phyloP scores from a whole-genome alignment of 2,329 filamentous ascomycete genomes.

The Cladosporium sp. region DNA sequence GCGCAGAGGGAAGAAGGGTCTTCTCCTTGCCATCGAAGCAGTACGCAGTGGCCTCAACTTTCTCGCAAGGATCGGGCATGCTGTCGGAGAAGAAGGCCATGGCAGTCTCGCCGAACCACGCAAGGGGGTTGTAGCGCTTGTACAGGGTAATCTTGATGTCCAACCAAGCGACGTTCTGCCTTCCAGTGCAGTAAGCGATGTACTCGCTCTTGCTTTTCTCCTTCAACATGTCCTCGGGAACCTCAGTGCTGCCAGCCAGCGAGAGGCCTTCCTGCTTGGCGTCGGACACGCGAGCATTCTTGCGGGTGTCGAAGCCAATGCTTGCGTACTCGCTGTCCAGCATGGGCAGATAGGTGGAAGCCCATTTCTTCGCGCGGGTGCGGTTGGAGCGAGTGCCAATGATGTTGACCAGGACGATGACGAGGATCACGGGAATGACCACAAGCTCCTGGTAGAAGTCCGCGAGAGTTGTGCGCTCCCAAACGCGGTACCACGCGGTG shows the following conservation, averaged over 20 bases:
- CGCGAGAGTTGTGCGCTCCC: constrained; percentile 79
- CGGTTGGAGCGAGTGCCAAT: constrained; percentile 80
- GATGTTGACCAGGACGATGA: constrained; percentile 77
- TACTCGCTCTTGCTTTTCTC: constrained; percentile 89
- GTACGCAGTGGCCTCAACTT: constrained; percentile 74
- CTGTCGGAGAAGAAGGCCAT: constrained; percentile 79
- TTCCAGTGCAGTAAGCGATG: constrained; percentile 81
- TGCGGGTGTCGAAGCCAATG: constrained; percentile 70
- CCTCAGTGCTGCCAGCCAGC: constrained; percentile 41
- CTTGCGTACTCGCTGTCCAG: constrained; percentile 81
- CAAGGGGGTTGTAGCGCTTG: constrained; percentile 83
- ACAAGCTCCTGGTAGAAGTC: constrained; percentile 89
- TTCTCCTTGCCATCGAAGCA: constrained; percentile 91
- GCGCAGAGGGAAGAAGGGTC: constrained; percentile 66
- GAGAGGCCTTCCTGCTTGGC: constrained; percentile 35
- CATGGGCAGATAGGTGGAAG: constrained; percentile 68
- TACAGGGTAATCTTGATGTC: constrained; percentile 79
- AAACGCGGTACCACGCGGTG: constrained; percentile 95
- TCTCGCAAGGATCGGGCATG: constrained; percentile 68
- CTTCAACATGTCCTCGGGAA: constrained; percentile 66
- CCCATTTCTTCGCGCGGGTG: constrained; percentile 77
- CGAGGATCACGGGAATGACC: constrained; percentile 71
- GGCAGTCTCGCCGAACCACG: constrained; percentile 64
- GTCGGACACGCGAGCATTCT: constrained; percentile 42
- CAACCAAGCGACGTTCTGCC: constrained; percentile 88